Conservation (phyloP, 2,329 filamentous ascomycete genomes). For the Tolypocladium ophioglossoides region DNA sequence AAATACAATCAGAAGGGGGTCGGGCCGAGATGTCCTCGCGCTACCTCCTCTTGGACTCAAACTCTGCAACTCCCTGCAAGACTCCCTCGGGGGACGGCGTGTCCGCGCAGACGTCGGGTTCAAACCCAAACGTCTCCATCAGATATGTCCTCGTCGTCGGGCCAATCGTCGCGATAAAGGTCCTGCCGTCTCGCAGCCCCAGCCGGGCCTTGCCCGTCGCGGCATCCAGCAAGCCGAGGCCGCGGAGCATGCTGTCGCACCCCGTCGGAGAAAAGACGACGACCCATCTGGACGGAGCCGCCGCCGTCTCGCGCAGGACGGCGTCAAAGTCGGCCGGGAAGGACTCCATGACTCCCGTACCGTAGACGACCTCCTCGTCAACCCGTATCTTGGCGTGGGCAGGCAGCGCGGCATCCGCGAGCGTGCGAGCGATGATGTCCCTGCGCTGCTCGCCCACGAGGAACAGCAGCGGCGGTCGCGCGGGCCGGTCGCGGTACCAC, state of each 20-base stretch:
- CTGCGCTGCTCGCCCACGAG: constrained; percentile 81
- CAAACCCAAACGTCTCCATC: constrained; percentile 49
- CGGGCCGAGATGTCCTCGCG: background rate
- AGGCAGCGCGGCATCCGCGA: constrained; percentile 49
- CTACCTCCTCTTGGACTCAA: background rate
- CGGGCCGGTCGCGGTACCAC: constrained; percentile 31
- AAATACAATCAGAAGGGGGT: background rate
- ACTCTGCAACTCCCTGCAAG: constrained; percentile 48
- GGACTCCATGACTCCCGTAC: constrained; percentile 69
- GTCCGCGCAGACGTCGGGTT: constrained; percentile 70
- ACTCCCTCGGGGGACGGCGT: constrained; percentile 77
- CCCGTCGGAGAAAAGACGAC: constrained; percentile 64
- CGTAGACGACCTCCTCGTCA: constrained; percentile 75
- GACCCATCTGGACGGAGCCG: constrained; percentile 48
- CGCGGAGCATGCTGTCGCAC: constrained; percentile 48
- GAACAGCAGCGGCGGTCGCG: constrained; percentile 63
- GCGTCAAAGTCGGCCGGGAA: constrained; percentile 59
- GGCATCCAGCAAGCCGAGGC: constrained; percentile 40
- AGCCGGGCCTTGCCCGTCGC: constrained; percentile 28
- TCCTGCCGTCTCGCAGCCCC: constrained; percentile 26
- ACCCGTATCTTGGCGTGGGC: constrained; percentile 48
- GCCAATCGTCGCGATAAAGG: constrained; percentile 77
- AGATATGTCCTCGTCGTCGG: constrained; percentile 81
- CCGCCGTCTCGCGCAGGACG: constrained; percentile 34
- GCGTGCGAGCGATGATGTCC: constrained; percentile 77